Evolutionary conservation across 2,329 filamentous ascomycete genomes (phyloP).

Genomic region (Colletotrichum acutatum): DNA sequence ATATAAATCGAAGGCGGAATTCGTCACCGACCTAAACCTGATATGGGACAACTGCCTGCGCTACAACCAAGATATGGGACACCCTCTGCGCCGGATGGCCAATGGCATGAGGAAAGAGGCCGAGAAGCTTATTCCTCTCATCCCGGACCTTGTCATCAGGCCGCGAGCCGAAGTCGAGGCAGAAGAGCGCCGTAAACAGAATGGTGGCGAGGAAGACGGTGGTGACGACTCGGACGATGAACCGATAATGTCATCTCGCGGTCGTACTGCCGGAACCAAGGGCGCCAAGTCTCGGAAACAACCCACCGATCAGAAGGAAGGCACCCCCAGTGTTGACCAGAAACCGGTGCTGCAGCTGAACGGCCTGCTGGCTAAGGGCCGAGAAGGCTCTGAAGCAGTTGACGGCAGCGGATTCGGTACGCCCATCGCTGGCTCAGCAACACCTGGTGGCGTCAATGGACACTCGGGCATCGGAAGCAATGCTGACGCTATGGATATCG

Average conservation of each 20-base stretch:
- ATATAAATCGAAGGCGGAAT: constrained; percentile 93
- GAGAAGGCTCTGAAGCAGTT: constrained; percentile 80
- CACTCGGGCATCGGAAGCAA: constrained; percentile 76
- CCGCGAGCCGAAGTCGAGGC: constrained; percentile 95
- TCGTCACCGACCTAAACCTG: constrained; percentile 90
- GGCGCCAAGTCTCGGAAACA: constrained; percentile 82
- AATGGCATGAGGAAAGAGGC: constrained; percentile 97
- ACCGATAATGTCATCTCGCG: constrained; percentile 97
- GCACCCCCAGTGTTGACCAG: constrained; percentile 79
- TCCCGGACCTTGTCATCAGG: constrained; percentile 90
- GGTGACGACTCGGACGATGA: constrained; percentile 96
- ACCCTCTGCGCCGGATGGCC: constrained; percentile 91
- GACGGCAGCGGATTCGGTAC: constrained; percentile 90
- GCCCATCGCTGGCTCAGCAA: constrained; percentile 79
- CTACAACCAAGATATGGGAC: constrained; percentile 91
- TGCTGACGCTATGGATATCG: constrained; percentile 87
- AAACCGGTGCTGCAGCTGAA: constrained; percentile 79
- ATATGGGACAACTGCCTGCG: constrained; percentile 98
- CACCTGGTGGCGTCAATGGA: constrained; percentile 78
- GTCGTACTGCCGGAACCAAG: constrained; percentile 86
- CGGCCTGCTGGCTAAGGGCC: constrained; percentile 67
- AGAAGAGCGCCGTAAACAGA: constrained; percentile 85
- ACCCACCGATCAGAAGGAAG: constrained; percentile 78
- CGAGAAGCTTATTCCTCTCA: constrained; percentile 93
- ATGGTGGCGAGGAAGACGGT: constrained; percentile 83